Base-by-base conservation (phyloP, 305 asterid genomes). In the Fraxinus baroniana region DNA sequence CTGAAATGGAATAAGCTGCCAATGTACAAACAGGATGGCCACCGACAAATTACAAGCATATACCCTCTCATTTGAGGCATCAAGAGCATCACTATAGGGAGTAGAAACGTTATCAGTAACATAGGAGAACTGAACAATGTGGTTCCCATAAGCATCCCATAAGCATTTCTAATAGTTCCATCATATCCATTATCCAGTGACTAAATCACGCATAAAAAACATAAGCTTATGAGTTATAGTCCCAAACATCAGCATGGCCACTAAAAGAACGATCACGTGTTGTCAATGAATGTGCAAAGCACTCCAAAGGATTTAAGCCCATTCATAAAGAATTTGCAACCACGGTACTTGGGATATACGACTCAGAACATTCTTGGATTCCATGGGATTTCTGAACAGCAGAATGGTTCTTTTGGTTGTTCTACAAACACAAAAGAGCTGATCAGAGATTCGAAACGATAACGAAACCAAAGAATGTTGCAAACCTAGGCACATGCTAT, bases 1-100 rank as follows among this genome's bases (percentile, higher is more conserved):
- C 99, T 22, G 97, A 88, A 81, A 97, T 86, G 79, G 99, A 98
- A 88, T 97, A 92, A 68, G 97, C 99, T 77, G 99, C 97, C 89
- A 93, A 80, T 44, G 98, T 83, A 66, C 99, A 98, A 87, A 95
- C 98, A 72, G 99, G 97, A 86, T 89, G 96, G 72, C 95, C 98
- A 81, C 94, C 82, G 73, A 24, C 37, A 72, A 55, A 70, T 85
- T 84, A 76, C 46, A 33, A 22, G 66, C 74, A 30, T 15, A n/a
- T 18, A 64, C 80, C 30, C 70, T 28, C 78, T 60, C 82, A 80
- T 20, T 73, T 4, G 81, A 44, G 71, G 18, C 20, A 15, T 60
- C 79, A 73, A 33, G 36, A 80, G 73, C 79, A 84, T 81, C 86
- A 72, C 57, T 64, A 72, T 57, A 33, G 15, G 68, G 37, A 44